These are phyloP conservation scores for Agaricus blazei DNA, from an alignment of 768 basidiomycete genomes.

Conservation along the genomic window DNA sequence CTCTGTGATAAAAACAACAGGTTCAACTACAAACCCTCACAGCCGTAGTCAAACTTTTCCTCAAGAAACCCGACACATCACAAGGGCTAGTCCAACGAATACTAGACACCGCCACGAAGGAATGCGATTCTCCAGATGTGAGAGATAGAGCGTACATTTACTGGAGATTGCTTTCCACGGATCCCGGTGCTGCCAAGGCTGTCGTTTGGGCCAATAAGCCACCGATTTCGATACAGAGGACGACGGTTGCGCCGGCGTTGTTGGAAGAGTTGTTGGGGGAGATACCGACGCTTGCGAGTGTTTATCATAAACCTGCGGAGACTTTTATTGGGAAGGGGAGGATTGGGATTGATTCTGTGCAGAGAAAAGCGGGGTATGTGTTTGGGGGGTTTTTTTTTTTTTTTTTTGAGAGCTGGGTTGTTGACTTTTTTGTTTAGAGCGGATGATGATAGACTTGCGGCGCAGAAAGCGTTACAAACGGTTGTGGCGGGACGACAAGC, in stretches of 20 bases:
- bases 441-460: conserved; percentile 65
- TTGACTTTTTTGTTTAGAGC: conserved; percentile 27
- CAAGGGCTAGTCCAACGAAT: conserved; percentile 92
- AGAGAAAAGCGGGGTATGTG: conserved; percentile 60
- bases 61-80: conserved; percentile 91
- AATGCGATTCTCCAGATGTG: conserved; percentile 95
- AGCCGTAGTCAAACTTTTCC: conserved; percentile 93
- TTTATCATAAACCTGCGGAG: conserved; percentile 95
- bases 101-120: conserved; percentile 91
- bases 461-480: conserved; percentile 86
- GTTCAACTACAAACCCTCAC: conserved; percentile 83
- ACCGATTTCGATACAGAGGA: conserved; percentile 89
- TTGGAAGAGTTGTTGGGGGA: conserved; percentile 91
- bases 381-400: no score
- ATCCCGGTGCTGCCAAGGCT: conserved; percentile 90
- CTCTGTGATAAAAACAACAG: conserved; percentile 19
- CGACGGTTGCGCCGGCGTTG: conserved; percentile 81
- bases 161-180: conserved; percentile 92
- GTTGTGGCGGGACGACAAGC: conserved; percentile 89
- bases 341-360: conserved; percentile 76
- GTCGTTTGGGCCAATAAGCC: conserved; percentile 91
- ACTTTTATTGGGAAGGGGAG: conserved; percentile 94
- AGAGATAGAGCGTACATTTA: conserved; percentile 97
- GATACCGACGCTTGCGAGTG: conserved; percentile 84
- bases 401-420: no score